phyloP scores from a whole-genome alignment of 1,284 basidiomycete genomes.

The Cryptococcus wingfieldii region DNA sequence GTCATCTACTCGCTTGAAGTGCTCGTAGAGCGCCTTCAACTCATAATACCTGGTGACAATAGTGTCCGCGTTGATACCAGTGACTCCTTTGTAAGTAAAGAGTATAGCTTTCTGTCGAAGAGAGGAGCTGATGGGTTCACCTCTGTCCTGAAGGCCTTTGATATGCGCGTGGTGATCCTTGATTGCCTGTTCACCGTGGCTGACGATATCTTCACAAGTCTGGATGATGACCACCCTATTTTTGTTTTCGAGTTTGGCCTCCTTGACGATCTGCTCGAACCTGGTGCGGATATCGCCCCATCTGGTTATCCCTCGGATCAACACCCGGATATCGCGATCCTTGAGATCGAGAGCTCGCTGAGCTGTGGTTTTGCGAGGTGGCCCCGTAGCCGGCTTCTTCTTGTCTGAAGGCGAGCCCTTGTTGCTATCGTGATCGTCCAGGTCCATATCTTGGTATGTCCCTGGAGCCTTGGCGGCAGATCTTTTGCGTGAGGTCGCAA shows the following conservation, averaged over 20 bases:
- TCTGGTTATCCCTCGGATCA: conserved; percentile 90
- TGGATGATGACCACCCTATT: conserved; percentile 88
- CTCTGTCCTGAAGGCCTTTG: conserved; percentile 67
- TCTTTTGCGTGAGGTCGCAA: conserved; percentile 62
- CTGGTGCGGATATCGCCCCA: conserved; percentile 97
- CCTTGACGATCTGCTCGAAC: conserved; percentile 86
- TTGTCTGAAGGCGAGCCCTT: conserved; percentile 51
- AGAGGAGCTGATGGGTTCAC: conserved; percentile 62
- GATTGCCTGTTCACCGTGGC: conserved; percentile 76
- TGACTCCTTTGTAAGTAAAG: conserved; percentile 81
- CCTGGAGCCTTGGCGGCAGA: conserved; percentile 64
- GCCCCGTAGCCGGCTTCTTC: conserved; percentile 32
- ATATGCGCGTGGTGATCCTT: conserved; percentile 78
- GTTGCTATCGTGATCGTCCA: conserved; percentile 60
- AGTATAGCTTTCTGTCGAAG: conserved; percentile 74
- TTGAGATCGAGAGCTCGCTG: conserved; percentile 95
- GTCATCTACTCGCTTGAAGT: conserved; percentile 64
- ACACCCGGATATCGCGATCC: conserved; percentile 91
- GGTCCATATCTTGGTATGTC: conserved; percentile 88
- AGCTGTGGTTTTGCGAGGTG: conserved; percentile 58
- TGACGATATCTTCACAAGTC: conserved; percentile 87
- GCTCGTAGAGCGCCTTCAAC: conserved; percentile 80
- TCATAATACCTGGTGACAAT: conserved; percentile 86
- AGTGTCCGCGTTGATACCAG: conserved; percentile 96
- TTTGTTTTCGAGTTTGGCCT: conserved; percentile 92